Conservation (phyloP, 2,329 filamentous ascomycete genomes). For the Fusarium metavorans region DNA sequence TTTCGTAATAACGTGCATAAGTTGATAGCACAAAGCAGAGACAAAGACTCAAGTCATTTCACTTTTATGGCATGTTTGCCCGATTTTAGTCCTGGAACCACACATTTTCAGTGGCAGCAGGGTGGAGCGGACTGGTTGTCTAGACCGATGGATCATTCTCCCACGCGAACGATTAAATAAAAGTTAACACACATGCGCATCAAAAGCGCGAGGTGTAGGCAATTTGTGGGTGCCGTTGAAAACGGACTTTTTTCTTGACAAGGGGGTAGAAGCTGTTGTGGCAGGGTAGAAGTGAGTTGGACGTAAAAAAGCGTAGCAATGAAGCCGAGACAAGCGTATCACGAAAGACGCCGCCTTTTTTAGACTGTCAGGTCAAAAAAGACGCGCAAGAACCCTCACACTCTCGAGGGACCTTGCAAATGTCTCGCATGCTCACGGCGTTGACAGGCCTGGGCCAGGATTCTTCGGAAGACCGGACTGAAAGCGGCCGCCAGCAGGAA, state of each 20-base stretch:
- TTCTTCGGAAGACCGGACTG: background rate
- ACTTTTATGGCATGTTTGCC: slow-evolving; percentile 57
- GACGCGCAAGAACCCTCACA: background rate
- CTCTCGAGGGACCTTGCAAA: background rate
- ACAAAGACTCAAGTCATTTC: background rate
- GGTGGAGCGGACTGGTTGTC: slow-evolving; percentile 77
- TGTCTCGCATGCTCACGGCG: slow-evolving; percentile 20
- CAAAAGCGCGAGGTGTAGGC: slow-evolving; percentile 71
- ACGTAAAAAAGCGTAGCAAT: slow-evolving; percentile 22
- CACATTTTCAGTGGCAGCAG: slow-evolving; percentile 69
- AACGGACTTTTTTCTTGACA: slow-evolving; percentile 36
- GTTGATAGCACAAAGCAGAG: slow-evolving; percentile 1
- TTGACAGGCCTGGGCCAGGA: slow-evolving; percentile 7
- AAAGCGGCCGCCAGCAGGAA: slow-evolving; percentile 9
- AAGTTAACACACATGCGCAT: slow-evolving; percentile 72
- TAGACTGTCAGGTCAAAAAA: slow-evolving; percentile 20
- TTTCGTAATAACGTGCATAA: slow-evolving; percentile 10
- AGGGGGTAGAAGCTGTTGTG: background rate
- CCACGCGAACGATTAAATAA: slow-evolving; percentile 68
- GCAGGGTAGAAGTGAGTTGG: background rate
- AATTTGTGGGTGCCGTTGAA: slow-evolving; percentile 63
- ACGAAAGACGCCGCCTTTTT: slow-evolving; percentile 5
- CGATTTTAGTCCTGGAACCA: slow-evolving; percentile 73
- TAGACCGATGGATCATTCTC: slow-evolving; percentile 73
- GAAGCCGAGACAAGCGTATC: slow-evolving; percentile 15